Percentiles rank a stretch among this genome's conserved stretches.
Evolutionary conservation across 2,329 filamentous ascomycete genomes (phyloP).

Genomic region (Rutstroemia sp.): DNA sequence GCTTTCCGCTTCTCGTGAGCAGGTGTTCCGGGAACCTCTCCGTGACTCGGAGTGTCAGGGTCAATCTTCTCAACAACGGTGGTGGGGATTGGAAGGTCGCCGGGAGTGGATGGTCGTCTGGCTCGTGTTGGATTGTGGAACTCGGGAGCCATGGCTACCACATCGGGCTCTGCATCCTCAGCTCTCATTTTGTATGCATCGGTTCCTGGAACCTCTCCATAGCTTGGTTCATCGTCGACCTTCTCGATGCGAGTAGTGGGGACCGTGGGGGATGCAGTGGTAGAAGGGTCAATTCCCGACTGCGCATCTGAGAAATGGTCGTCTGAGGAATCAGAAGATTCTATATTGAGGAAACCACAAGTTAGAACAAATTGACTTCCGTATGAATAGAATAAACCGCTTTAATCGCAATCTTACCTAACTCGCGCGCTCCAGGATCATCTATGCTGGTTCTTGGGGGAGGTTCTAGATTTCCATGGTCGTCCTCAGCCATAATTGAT

Average conservation of each 20-base stretch:
- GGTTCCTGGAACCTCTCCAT: constrained; percentile 56
- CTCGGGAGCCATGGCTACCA: constrained; percentile 39
- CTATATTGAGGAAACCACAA: neutral
- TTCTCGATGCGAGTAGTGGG: constrained; percentile 53
- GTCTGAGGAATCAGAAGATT: constrained; percentile 49
- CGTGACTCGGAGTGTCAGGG: constrained; percentile 44
- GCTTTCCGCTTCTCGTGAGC: constrained; percentile 47
- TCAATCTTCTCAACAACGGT: constrained; percentile 52
- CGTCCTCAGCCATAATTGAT: constrained; percentile 24
- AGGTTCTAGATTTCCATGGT: constrained; percentile 34
- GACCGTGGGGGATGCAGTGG: constrained; percentile 38
- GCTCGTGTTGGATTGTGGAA: neutral
- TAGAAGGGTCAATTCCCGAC: constrained; percentile 38
- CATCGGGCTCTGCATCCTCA: constrained; percentile 52
- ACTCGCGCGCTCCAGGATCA: constrained; percentile 53
- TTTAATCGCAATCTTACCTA: constrained; percentile 36
- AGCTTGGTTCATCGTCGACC: constrained; percentile 48
- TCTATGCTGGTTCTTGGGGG: constrained; percentile 36
- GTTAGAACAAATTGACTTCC: neutral
- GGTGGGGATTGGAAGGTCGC: constrained; percentile 42
- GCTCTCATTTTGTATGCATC: constrained; percentile 48
- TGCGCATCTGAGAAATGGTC: constrained; percentile 64
- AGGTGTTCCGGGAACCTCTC: constrained; percentile 53
- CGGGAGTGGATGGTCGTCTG: constrained; percentile 18
- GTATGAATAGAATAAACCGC: neutral